Base-by-base conservation (phyloP, 2,329 filamentous ascomycete genomes). In the Cercospora sojina region DNA sequence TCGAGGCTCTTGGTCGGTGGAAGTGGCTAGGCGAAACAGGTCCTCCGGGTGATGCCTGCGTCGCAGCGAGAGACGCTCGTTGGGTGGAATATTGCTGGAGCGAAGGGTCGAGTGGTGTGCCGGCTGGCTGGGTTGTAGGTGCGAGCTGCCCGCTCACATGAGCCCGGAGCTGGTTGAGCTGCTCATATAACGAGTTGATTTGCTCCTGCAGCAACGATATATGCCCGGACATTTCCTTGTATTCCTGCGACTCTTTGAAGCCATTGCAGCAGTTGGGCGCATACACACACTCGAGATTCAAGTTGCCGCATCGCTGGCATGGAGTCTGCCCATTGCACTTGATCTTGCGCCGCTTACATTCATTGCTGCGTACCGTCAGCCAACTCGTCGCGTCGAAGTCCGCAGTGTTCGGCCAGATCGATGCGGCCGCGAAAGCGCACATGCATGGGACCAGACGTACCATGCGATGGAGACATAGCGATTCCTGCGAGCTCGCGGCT, bases 161-260 rank as follows among this genome's bases (percentile, higher is more conserved):
- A 25, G 77, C 75, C 29, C 90, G 89, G 49, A 96, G 83, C 56
- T 86, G 82, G 74, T 85, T 90, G 74, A 97, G 82, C 72, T 86
- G 91, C 66, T 87, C 86, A 75, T 90, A 91, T 32, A 98, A 85
- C 69, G 85, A 85, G 67, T 91, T 89, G 74, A 97, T 90, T 79
- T 97, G 92, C 63, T 94, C 89, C 77, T 97, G 93, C 25, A 97
- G 84, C 8, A 86, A 85, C 10, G 83, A 81, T 66, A 97, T 87
- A 71, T 95, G 90, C 35, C 85, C 83, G 63, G 88, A 87, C 88
- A 97, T 92, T 41, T 88, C 86, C 75, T 88, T 91, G 83, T 93
- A 97, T 77, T 97, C 93, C 82, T 96, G 91, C 56, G 92, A 93
- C 74, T 97, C 93, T 78, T 94, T 95, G 84, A 97, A 93, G 78